Evolutionary conservation across 2,329 filamentous ascomycete genomes (phyloP).

Genomic region (Falciphora oryzae): DNA sequence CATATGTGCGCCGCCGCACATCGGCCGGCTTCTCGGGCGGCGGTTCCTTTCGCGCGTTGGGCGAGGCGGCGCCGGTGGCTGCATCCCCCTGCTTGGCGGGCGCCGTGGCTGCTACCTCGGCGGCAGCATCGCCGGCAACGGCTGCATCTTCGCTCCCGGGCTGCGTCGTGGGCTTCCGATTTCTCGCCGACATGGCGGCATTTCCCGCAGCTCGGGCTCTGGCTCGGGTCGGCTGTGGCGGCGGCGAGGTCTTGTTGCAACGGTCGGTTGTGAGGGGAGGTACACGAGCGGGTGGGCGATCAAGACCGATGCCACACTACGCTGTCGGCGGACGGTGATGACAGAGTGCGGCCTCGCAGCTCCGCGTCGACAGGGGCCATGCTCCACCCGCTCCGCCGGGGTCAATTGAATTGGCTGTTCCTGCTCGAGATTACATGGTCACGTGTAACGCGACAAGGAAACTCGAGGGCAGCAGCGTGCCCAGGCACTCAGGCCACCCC

Average conservation of each 20-base stretch:
- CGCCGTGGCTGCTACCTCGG: conserved; percentile 1
- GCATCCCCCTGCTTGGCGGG: background rate
- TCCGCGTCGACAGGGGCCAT: background rate
- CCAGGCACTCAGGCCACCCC: too few relatives aligned
- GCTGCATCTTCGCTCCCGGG: background rate
- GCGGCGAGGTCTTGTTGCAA: background rate
- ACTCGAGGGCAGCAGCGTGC: too few relatives aligned
- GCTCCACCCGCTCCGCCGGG: background rate
- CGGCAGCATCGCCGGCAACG: background rate
- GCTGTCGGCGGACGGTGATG: background rate
- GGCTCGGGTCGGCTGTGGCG: conserved; percentile 1
- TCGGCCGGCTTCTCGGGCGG: conserved; percentile 72
- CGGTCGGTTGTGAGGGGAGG: background rate
- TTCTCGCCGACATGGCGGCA: conserved; percentile 14
- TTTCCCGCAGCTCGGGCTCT: conserved; percentile 5
- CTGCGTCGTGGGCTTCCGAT: conserved; percentile 8
- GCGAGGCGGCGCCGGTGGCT: conserved; percentile 7
- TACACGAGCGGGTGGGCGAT: background rate
- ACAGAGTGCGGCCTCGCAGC: background rate
- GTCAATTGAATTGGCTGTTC: too few relatives aligned
- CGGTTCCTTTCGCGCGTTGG: conserved; percentile 41
- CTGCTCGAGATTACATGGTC: background rate
- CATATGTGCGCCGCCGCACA: conserved; percentile 61
- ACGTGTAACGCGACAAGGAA: background rate
- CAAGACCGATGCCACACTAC: background rate